phyloP scores from a whole-genome alignment of 2,329 filamentous ascomycete genomes.

The Xylariaceae sp. region DNA sequence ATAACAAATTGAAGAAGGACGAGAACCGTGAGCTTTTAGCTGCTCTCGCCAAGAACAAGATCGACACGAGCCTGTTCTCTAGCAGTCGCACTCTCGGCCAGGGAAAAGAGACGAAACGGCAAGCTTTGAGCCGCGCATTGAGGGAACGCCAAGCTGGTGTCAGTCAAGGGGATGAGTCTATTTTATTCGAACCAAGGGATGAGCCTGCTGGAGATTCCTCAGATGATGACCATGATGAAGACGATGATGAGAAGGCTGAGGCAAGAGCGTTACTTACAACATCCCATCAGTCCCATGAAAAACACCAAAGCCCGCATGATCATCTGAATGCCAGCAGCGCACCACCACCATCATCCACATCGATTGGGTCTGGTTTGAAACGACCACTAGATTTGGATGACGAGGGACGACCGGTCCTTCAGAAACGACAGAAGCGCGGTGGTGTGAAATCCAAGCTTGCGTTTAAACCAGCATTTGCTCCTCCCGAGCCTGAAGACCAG shows the following conservation, averaged over 20 bases:
- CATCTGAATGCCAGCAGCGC: neutral
- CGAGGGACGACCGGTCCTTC: conserved; percentile 74
- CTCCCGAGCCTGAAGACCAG: conserved; percentile 32
- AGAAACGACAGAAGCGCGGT: conserved; percentile 73
- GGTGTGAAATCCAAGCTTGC: conserved; percentile 54
- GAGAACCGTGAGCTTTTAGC: conserved; percentile 81
- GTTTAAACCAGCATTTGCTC: conserved; percentile 28
- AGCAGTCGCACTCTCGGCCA: conserved; percentile 76
- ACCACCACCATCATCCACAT: too few relatives aligned
- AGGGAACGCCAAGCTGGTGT: conserved; percentile 63
- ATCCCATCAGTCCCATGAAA: conserved; percentile 4
- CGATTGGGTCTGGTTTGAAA: conserved; percentile 75
- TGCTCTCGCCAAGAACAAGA: conserved; percentile 72
- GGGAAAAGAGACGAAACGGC: conserved; percentile 65
- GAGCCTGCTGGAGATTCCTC: conserved; percentile 29
- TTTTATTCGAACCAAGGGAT: conserved; percentile 48
- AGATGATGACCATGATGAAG: conserved; percentile 26
- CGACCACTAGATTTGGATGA: conserved; percentile 77
- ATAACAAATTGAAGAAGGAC: conserved; percentile 91
- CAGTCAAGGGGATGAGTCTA: conserved; percentile 45
- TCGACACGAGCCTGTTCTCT: conserved; percentile 76
- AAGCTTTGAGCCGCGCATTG: conserved; percentile 60
- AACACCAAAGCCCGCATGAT: conserved; percentile 4
- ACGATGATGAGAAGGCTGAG: conserved; percentile 3
- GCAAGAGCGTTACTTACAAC: conserved; percentile 8